These are phyloP conservation scores for Jamesozyma rosinii DNA, from an alignment of 805 yeast species.

Conservation along the genomic window DNA sequence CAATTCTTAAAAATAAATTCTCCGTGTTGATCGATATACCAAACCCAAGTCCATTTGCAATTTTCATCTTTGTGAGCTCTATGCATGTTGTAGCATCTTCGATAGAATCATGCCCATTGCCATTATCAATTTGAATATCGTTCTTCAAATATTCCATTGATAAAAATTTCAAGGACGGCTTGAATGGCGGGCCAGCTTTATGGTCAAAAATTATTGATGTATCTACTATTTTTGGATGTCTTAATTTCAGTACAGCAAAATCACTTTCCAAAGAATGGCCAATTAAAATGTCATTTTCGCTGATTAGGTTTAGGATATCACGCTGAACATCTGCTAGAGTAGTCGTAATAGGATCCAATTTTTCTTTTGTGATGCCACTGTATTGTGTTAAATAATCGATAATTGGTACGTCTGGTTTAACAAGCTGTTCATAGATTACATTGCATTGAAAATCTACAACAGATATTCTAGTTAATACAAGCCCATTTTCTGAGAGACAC, in stretches of 20 bases:
- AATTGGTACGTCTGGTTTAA: conserved; percentile 67
- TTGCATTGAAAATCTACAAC: conserved; percentile 54
- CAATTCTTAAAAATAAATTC: conserved; percentile 35
- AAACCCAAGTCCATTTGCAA: conserved; percentile 54
- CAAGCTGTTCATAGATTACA: conserved; percentile 60
- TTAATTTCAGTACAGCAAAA: conserved; percentile 55
- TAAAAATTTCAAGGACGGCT: conserved; percentile 70
- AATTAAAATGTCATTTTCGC: conserved; percentile 56
- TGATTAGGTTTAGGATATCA: conserved; percentile 39
- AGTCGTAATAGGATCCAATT: conserved; percentile 50
- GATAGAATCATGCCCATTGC: conserved; percentile 69
- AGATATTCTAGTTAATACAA: conserved; percentile 70
- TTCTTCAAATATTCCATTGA: conserved; percentile 45
- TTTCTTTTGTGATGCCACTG: conserved; percentile 79
- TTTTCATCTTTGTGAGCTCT: conserved; percentile 62
- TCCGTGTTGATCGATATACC: conserved; percentile 45
- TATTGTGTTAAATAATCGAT: conserved; percentile 73
- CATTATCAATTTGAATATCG: conserved; percentile 57
- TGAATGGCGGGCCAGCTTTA: conserved; percentile 71
- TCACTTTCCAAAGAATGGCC: conserved; percentile 92
- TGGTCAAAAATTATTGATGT: conserved; percentile 73
- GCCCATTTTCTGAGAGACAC: conserved; percentile 61
- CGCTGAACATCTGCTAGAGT: conserved; percentile 60
- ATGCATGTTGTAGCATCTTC: conserved; percentile 80
- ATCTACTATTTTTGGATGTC: conserved; percentile 71